phyloP scores from a whole-genome alignment of 2,329 filamentous ascomycete species.

The Paecilomyces niveus region DNA sequence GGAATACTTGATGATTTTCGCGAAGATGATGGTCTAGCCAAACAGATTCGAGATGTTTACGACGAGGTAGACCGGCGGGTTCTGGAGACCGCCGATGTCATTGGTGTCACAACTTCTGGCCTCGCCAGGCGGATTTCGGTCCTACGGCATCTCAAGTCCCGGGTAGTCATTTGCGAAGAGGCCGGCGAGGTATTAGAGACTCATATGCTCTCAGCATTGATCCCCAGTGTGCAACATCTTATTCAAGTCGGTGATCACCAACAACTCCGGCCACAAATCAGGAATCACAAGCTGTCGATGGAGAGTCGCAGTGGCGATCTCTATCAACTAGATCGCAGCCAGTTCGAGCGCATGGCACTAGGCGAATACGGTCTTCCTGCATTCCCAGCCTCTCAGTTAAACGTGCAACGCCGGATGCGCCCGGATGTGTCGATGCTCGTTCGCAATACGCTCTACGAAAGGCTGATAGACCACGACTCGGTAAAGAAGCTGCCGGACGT shows the following conservation, averaged over 20 bases:
- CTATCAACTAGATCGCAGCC: constrained; percentile 42
- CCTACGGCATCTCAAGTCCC: constrained; percentile 36
- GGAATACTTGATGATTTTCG: too few relatives aligned
- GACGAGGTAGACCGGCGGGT: constrained; percentile 21
- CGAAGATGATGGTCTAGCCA: too few relatives aligned
- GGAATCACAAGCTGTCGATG: constrained; percentile 28
- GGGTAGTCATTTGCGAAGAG: constrained; percentile 38
- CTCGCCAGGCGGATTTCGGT: constrained; percentile 41
- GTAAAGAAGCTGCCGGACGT: constrained; percentile 36
- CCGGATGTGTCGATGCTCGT: constrained; percentile 56
- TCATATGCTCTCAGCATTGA: constrained; percentile 33
- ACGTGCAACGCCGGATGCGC: constrained; percentile 59
- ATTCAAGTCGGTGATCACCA: constrained; percentile 40
- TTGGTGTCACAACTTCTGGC: constrained; percentile 49
- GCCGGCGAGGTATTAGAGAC: constrained; percentile 38
- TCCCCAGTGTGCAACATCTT: constrained; percentile 36
- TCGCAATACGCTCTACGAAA: constrained; percentile 50
- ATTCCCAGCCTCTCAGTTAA: constrained; percentile 37
- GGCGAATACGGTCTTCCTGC: constrained; percentile 10
- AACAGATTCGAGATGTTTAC: constrained; percentile 5
- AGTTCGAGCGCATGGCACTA: constrained; percentile 47
- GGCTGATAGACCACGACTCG: constrained; percentile 44
- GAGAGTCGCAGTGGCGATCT: constrained; percentile 27
- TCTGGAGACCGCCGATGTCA: constrained; percentile 38
- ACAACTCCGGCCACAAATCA: constrained; percentile 36